These are phyloP conservation scores for Syncephalastrum contaminatum DNA, from an alignment of 371 early-diverging fungal species.

Conservation along the genomic window DNA sequence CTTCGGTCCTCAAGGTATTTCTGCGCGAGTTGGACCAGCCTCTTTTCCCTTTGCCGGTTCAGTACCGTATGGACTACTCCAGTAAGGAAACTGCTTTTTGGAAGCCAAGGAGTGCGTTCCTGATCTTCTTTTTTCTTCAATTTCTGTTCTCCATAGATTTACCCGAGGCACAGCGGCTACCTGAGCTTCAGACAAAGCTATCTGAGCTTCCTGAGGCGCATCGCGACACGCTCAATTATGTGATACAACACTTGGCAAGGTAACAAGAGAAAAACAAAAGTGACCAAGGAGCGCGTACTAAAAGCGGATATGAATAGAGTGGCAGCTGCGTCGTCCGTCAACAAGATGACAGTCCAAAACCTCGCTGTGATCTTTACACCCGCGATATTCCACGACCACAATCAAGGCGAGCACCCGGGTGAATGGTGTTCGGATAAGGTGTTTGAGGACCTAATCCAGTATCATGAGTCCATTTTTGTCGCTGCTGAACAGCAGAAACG, in stretches of 20 bases:
- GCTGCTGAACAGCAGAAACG: slow-evolving; percentile 12
- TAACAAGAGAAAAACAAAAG: slow-evolving; percentile 12
- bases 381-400: slow-evolving; percentile 61
- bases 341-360: slow-evolving; percentile 63
- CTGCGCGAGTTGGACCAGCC: slow-evolving; percentile 65
- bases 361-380: slow-evolving; percentile 60
- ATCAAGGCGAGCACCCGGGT: slow-evolving; percentile 44
- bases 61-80: slow-evolving; percentile 56
- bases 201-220: slow-evolving; percentile 43
- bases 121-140: neutral
- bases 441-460: slow-evolving; percentile 36
- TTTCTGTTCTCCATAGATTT: slow-evolving; percentile 1
- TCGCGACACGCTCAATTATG: slow-evolving; percentile 44
- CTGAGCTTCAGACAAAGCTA: slow-evolving; percentile 25
- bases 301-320: no score
- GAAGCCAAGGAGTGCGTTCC: neutral
- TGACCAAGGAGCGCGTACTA: no score
- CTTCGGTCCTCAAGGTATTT: slow-evolving; percentile 63
- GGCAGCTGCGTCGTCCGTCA: slow-evolving; percentile 13
- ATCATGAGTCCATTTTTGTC: slow-evolving; percentile 28
- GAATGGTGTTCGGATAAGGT: slow-evolving; percentile 47
- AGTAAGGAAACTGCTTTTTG: slow-evolving; percentile 33
- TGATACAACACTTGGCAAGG: slow-evolving; percentile 54
- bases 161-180: slow-evolving; percentile 27
- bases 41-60: slow-evolving; percentile 50